Percentiles rank a stretch among this genome's conserved stretches.
Conservation (phyloP, 176 grass and related monocot species). For the Avena eriantha region DNA sequence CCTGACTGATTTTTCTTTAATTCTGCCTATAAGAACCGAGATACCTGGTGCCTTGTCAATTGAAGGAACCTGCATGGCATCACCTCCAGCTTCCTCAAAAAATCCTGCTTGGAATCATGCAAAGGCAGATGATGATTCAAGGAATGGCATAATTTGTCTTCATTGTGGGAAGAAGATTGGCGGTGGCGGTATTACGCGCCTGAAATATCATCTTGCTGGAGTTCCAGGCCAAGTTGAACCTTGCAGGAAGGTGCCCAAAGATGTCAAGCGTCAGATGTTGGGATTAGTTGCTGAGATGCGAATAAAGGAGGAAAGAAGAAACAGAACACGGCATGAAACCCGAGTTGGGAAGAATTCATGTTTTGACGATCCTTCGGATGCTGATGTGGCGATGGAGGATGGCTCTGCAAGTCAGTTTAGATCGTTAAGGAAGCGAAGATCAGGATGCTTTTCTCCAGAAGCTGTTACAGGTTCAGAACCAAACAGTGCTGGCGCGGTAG, state of each 20-base stretch:
- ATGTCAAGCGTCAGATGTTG: constrained; percentile 54
- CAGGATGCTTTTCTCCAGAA: constrained; percentile 31
- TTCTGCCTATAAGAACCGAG: constrained; percentile 8
- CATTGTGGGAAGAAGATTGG: constrained; percentile 60
- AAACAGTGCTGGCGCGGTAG: not conserved
- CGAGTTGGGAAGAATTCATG: not conserved
- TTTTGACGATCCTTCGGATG: constrained; percentile 21
- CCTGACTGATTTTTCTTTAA: constrained; percentile 5
- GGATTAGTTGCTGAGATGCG: constrained; percentile 35
- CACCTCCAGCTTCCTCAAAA: constrained; percentile 32
- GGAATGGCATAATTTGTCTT: constrained; percentile 50
- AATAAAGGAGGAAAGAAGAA: constrained; percentile 51
- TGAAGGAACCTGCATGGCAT: constrained; percentile 34
- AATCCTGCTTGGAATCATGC: constrained; percentile 66
- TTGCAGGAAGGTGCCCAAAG: constrained; percentile 58
- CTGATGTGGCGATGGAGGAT: constrained; percentile 27
- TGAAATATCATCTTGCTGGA: constrained; percentile 68
- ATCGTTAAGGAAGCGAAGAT: constrained; percentile 49
- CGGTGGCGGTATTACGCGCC: constrained; percentile 49
- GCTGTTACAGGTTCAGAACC: constrained; percentile 38
- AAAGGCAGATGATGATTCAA: constrained; percentile 42
- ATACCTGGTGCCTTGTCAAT: not conserved
- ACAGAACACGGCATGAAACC: constrained; percentile 17
- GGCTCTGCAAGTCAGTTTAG: constrained; percentile 30
- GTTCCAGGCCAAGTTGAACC: constrained; percentile 53